phyloP scores from a whole-genome alignment of 208 protist species.

The Angomonas ambiguus region DNA sequence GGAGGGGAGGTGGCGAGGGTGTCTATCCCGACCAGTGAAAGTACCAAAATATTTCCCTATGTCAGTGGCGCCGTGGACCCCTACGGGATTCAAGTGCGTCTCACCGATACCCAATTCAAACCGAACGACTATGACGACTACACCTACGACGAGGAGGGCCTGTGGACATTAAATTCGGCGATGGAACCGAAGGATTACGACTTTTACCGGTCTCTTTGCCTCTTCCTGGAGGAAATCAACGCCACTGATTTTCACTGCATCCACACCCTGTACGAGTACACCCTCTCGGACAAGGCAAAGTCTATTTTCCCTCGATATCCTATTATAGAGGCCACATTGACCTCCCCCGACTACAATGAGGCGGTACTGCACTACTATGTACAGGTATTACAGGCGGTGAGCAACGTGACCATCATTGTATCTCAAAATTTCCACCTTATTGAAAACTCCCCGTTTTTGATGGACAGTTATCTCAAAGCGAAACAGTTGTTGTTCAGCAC shows the following conservation, averaged over 20 bases:
- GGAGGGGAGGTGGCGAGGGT: slow-evolving; percentile 76
- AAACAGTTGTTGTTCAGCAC: slow-evolving; percentile 61
- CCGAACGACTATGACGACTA: slow-evolving; percentile 75
- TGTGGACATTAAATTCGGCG: slow-evolving; percentile 20
- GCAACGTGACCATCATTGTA: slow-evolving; percentile 65
- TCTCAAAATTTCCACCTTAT: slow-evolving; percentile 52
- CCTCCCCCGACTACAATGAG: background rate
- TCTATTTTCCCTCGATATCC: slow-evolving; percentile 20
- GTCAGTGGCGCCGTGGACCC: slow-evolving; percentile 74
- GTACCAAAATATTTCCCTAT: slow-evolving; percentile 82
- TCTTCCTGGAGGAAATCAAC: slow-evolving; percentile 36
- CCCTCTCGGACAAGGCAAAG: background rate
- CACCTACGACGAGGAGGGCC: slow-evolving; percentile 19
- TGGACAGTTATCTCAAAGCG: slow-evolving; percentile 47
- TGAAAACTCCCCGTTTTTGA: slow-evolving; percentile 60
- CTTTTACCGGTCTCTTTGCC: slow-evolving; percentile 74
- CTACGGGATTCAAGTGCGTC: slow-evolving; percentile 52
- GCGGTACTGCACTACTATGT: slow-evolving; percentile 50
- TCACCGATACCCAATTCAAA: slow-evolving; percentile 75
- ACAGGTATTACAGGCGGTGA: slow-evolving; percentile 52
- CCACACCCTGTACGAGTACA: slow-evolving; percentile 22
- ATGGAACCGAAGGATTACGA: slow-evolving; percentile 43
- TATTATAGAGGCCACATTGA: background rate
- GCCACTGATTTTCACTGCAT: slow-evolving; percentile 13
- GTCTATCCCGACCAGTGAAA: slow-evolving; percentile 58